A percentile compares a stretch with the other conserved stretches of the same genome.
These are phyloP conservation scores for Aquilaria agallochum DNA, from an alignment of 441 rosid genomes.

Conservation along the genomic window DNA sequence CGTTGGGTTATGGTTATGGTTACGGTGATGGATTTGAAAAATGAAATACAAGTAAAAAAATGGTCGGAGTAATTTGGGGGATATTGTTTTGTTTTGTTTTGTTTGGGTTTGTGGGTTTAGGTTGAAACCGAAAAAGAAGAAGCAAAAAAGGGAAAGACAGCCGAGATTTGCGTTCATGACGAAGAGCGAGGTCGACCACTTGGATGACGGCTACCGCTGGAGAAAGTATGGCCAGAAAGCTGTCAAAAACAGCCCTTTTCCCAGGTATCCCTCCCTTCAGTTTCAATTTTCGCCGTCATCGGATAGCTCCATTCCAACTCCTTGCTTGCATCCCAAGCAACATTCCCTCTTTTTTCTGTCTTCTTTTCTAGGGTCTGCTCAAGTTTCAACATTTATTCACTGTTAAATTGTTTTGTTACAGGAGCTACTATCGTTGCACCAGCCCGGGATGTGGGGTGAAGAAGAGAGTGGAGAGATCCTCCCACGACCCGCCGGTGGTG, in stretches of 20 bases:
- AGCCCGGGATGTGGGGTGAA: conserved; percentile 86
- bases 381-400: background rate
- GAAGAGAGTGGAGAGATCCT: conserved; percentile 96
- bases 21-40: too few relatives aligned
- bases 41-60: too few relatives aligned
- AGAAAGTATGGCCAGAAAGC: conserved; percentile 98
- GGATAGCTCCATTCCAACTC: too few relatives aligned
- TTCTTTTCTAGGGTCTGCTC: background rate
- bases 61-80: too few relatives aligned
- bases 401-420: conserved; percentile 17
- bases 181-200: conserved; percentile 85
- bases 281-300: too few relatives aligned
- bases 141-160: conserved; percentile 68
- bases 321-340: too few relatives aligned
- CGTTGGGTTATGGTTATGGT: too few relatives aligned
- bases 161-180: conserved; percentile 95
- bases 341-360: too few relatives aligned
- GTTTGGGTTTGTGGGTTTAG: conserved; percentile 26
- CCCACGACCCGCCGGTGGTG: conserved; percentile 68
- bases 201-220: conserved; percentile 95
- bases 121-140: conserved; percentile 89
- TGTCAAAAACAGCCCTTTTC: conserved; percentile 91
- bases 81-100: background rate
- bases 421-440: conserved; percentile 99
- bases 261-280: conserved; percentile 44